These are phyloP conservation scores for Pseudogymnoascus sp. DNA, from an alignment of 2,329 filamentous ascomycete species.

Conservation along the genomic window DNA sequence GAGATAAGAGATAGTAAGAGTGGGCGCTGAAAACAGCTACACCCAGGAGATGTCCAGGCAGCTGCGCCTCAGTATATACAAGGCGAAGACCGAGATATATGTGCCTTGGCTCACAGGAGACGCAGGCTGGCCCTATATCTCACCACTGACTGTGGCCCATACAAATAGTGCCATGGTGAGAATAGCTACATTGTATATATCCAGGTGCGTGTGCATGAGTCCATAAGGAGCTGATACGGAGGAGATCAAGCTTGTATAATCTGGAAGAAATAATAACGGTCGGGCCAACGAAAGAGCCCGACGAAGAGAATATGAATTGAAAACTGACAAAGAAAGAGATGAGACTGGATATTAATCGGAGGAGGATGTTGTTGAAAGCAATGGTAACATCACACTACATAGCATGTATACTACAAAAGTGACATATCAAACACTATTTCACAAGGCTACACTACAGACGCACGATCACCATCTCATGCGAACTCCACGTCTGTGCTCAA, in stretches of 20 bases:
- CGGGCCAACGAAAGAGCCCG: background rate
- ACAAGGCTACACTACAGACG: conserved; percentile 2
- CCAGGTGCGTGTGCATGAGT: background rate
- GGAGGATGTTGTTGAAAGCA: background rate
- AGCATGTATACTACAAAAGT: background rate
- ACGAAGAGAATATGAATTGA: background rate
- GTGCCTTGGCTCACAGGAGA: background rate
- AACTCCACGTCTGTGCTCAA: conserved; percentile 2
- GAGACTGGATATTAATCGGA: background rate
- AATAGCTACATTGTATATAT: background rate
- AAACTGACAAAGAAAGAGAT: background rate
- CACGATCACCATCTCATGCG: background rate
- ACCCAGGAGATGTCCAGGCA: background rate
- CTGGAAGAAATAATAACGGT: background rate
- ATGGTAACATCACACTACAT: background rate
- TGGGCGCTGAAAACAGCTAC: background rate
- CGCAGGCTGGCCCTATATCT: background rate
- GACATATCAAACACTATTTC: background rate
- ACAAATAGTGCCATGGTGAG: background rate
- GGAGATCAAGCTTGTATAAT: background rate
- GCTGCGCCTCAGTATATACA: background rate
- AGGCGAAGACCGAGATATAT: background rate
- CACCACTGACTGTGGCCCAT: background rate
- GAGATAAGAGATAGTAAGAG: conserved; percentile 3
- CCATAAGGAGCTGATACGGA: background rate